A percentile compares a stretch with the other conserved stretches of the same genome.
Conservation (phyloP, 2,329 filamentous ascomycete genomes). For the Biscogniauxia marginata region DNA sequence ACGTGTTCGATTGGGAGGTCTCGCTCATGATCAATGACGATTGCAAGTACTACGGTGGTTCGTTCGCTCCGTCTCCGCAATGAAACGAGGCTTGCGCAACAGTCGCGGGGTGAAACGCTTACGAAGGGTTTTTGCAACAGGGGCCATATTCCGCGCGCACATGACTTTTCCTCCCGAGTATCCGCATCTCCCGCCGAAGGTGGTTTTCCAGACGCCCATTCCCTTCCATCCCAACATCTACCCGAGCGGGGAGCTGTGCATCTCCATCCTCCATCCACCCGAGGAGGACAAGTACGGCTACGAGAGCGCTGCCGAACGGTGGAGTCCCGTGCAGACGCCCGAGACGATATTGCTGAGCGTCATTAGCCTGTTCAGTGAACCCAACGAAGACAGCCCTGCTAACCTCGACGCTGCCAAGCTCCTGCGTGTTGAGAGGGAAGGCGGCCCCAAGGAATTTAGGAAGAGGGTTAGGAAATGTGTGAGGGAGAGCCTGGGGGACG, state of each 20-base stretch:
- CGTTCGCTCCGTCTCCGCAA: too few species aligned
- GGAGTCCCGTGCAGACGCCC: slow-evolving; percentile 91
- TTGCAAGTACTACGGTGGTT: slow-evolving; percentile 90
- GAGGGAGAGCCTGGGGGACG: slow-evolving; percentile 75
- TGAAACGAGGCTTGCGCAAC: too few species aligned
- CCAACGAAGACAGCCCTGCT: slow-evolving; percentile 93
- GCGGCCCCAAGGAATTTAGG: slow-evolving; percentile 68
- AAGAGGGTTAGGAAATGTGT: slow-evolving; percentile 76
- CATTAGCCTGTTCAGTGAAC: slow-evolving; percentile 86
- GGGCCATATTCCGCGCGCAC: slow-evolving; percentile 86
- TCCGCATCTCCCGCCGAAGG: slow-evolving; percentile 81
- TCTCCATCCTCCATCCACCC: slow-evolving; percentile 93
- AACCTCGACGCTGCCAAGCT: slow-evolving; percentile 91
- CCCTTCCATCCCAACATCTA: slow-evolving; percentile 96
- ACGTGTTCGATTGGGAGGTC: slow-evolving; percentile 97
- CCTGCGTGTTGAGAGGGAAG: slow-evolving; percentile 74
- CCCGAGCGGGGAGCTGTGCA: slow-evolving; percentile 82
- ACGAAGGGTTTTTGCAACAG: too few species aligned
- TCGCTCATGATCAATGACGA: slow-evolving; percentile 98
- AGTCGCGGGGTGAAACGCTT: too few species aligned
- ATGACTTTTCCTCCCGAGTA: slow-evolving; percentile 84
- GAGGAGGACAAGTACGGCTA: slow-evolving; percentile 95
- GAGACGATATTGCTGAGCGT: slow-evolving; percentile 92
- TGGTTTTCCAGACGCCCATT: slow-evolving; percentile 81
- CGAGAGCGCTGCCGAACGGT: slow-evolving; percentile 84